Base-by-base conservation (phyloP, 495 filamentous ascomycete species). In the Hypomontagnella monticulosa region DNA sequence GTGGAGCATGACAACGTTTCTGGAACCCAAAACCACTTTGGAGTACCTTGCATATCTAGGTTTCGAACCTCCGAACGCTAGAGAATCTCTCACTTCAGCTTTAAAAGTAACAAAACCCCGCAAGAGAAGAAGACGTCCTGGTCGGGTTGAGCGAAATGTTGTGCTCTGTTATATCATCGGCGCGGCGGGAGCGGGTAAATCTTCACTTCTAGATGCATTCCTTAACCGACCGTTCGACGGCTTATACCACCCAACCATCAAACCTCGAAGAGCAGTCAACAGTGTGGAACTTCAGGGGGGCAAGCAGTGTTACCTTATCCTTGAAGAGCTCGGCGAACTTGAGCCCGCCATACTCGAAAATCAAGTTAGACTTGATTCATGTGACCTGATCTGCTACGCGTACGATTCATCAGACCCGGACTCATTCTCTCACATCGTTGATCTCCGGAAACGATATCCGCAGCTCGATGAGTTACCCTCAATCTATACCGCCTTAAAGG, bases 1-100 rank as follows among this genome's bases (percentile, higher is more conserved):
- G 66, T 99, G 95, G 95, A 97, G 93, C 76, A 99, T 99, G 95
- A 99, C 96, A 0, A 99, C 95, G 1, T 99, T 98, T 69, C 85
- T 93, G 48, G 93, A 95, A 30, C 94, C 96, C 12, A 94, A 93
- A 72, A 98, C 93, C 0, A 98, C 95, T 0, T 79, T 99, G 1
- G 91, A 94, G 62, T 99, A 99, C 71, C 84, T 99, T 8, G 96
- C 95, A 5, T 98, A 97, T 69, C 86, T 99, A 1, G 95, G 95
- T 8, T 99, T 97, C 71, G 91, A 93, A 66, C 83, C 83, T 8
- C 69, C 80, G 0, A 81, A 83, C 59, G 85, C 87, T 41, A 84
- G 87, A 42, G 88, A 85, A 51, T 88, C 86, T 1, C 92, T 88
- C 7, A 90, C 92, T 0, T 86, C 89, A 1, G 95, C 95, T 8